A percentile compares a stretch with the other conserved stretches of the same genome.
Evolutionary conservation across 2,329 filamentous ascomycete genomes (phyloP).

Genomic region (Penicillium brasilianum): DNA sequence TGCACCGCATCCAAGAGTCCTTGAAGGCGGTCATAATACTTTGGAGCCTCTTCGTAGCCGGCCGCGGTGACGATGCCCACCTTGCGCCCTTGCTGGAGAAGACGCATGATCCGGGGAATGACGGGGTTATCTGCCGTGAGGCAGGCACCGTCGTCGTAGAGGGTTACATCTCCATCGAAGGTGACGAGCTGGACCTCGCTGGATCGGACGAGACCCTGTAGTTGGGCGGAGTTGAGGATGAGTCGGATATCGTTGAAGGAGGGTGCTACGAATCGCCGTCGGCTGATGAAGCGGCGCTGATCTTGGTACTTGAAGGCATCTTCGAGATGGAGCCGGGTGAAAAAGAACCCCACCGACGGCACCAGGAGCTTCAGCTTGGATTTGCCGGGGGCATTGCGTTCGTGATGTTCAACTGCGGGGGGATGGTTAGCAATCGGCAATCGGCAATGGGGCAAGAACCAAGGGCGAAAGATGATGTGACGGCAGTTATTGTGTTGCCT

Average conservation of each 20-base stretch:
- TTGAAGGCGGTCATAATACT: conserved; percentile 85
- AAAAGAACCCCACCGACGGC: conserved; percentile 89
- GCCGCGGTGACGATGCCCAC: conserved; percentile 97
- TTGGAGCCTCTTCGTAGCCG: conserved; percentile 84
- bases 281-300: conserved; percentile 81
- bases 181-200: conserved; percentile 83
- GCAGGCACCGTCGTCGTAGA: conserved; percentile 88
- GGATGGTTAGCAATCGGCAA: conserved; percentile 2
- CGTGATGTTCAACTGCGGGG: conserved; percentile 71
- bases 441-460: not conserved
- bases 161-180: conserved; percentile 95
- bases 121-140: conserved; percentile 77
- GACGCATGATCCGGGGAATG: conserved; percentile 69
- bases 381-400: conserved; percentile 68
- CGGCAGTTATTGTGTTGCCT: conserved; percentile 7
- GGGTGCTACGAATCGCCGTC: conserved; percentile 87
- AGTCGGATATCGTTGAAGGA: conserved; percentile 96
- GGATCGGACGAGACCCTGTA: conserved; percentile 81
- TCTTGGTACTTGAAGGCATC: conserved; percentile 94
- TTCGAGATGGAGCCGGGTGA: conserved; percentile 83
- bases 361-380: conserved; percentile 94
- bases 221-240: conserved; percentile 91
- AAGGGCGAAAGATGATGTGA: not conserved
- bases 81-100: conserved; percentile 77
- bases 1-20: conserved; percentile 82